Base-by-base conservation (phyloP, 2,329 filamentous ascomycete genomes). In the Xylaria sp. region DNA sequence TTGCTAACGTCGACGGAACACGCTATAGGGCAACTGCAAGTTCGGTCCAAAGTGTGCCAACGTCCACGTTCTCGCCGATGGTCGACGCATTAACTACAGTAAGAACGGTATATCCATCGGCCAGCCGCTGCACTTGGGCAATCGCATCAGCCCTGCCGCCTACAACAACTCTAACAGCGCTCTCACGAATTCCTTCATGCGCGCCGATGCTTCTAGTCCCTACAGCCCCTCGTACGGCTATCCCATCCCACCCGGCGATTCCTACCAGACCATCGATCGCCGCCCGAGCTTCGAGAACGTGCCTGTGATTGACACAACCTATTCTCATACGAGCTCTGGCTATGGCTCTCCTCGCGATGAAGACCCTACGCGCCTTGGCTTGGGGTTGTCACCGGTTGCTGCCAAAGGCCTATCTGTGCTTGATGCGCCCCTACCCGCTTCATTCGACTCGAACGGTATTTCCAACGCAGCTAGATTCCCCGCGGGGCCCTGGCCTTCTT, bases 31-130 rank as follows among this genome's bases (percentile, higher is more conserved):
- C 73, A 97, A 97, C 82, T 99, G 96, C 89, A 98, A 98, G 81
- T 99, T 98, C 80, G 96, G 96, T 70, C 92, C 93, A 71, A 98
- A 98, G 82, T 99, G 96, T 85, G 95, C 95, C 77, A 93, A 98
- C 78, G 93, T 97, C 72, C 96, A 99, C 81, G 92, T 98, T 76
- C 90, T 97, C 57, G 94, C 94, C 74, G 94, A 98, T 80, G 96
- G 96, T 68, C 90, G 93, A 75, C 89, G 95, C 78, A 93, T 98
- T 78, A 97, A 97, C 81, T 91, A 91, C 75, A 86, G 88, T 75
- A 90, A 89, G 78, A 88, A 88, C 76, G 87, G 87, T 83, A 92
- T 86, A 83, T 91, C 84, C 68, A 89, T 87, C 80, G 89, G 83
- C 77, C 81, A 83, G 62, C 83, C 85, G 60, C 79, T 89, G 65